These are phyloP conservation scores for Annulohypoxylon moriforme DNA, from an alignment of 495 filamentous ascomycete species.

Conservation along the genomic window DNA sequence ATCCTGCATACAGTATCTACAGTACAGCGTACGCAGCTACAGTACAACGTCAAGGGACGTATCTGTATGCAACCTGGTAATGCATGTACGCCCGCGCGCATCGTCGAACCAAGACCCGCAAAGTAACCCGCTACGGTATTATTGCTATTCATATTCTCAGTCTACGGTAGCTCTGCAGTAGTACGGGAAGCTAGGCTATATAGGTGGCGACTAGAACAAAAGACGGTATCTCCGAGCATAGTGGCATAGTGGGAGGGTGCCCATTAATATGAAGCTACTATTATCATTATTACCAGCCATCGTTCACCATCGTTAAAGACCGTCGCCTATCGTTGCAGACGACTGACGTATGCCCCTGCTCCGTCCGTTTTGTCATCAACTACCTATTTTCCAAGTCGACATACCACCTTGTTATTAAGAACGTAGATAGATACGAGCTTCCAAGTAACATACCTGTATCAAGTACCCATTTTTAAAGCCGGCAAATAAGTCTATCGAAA, in stretches of 20 bases:
- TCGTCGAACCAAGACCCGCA: constrained; percentile 18
- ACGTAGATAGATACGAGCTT: constrained; percentile 28
- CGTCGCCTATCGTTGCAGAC: constrained; percentile 13
- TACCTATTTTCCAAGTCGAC: constrained; percentile 18
- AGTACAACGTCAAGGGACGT: constrained; percentile 39
- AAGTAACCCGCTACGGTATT: constrained; percentile 4
- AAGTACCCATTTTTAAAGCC: neutral
- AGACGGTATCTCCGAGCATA: constrained; percentile 40
- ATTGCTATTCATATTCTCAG: constrained; percentile 23
- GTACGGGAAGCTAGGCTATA: constrained; percentile 28
- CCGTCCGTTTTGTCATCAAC: constrained; percentile 33
- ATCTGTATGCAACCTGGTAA: constrained; percentile 15
- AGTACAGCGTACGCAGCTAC: too few relatives aligned
- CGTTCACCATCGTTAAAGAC: constrained; percentile 18
- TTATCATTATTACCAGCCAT: constrained; percentile 32
- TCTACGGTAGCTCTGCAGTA: constrained; percentile 22
- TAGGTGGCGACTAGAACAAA: constrained; percentile 32
- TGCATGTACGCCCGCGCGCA: constrained; percentile 19
- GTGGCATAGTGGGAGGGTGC: constrained; percentile 3
- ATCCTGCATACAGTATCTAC: constrained; percentile 1
- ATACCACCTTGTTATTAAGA: constrained; percentile 19
- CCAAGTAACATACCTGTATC: neutral
- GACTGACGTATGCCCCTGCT: constrained; percentile 44
- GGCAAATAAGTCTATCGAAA: constrained; percentile 1
- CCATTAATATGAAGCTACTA: constrained; percentile 40